Percentiles rank a stretch among this genome's conserved stretches.
Conservation (phyloP, 2,329 filamentous ascomycete species). For the Coniochaeta pulveracea region DNA sequence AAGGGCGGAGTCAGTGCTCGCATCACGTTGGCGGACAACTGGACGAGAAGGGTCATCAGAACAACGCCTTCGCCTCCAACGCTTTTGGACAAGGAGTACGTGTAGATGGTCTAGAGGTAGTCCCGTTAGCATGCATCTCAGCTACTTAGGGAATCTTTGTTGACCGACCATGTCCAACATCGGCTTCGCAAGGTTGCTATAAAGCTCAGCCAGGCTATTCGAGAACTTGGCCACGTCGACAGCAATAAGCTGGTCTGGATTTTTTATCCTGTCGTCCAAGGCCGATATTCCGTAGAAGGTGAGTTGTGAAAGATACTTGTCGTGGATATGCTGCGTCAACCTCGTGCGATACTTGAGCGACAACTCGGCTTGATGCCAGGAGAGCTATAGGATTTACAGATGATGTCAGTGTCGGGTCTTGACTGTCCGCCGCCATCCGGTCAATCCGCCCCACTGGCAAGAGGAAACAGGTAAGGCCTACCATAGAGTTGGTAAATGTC, state of each 20-base stretch:
- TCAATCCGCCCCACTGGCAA: not conserved
- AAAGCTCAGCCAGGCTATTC: slow-evolving; percentile 86
- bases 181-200: slow-evolving; percentile 93
- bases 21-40: slow-evolving; percentile 88
- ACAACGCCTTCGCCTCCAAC: slow-evolving; percentile 95
- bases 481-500: slow-evolving; percentile 98
- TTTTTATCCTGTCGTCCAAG: slow-evolving; percentile 94
- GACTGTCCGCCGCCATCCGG: no score
- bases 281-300: slow-evolving; percentile 96
- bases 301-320: slow-evolving; percentile 92
- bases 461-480: slow-evolving; percentile 30
- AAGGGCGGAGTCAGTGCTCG: slow-evolving; percentile 90
- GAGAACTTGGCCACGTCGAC: slow-evolving; percentile 96
- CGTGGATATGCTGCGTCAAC: slow-evolving; percentile 88
- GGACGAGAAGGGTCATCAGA: slow-evolving; percentile 88
- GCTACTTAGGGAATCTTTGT: not conserved
- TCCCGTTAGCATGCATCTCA: slow-evolving; percentile 12
- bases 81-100: slow-evolving; percentile 81
- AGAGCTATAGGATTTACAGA: slow-evolving; percentile 45
- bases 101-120: slow-evolving; percentile 62
- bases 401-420: no score
- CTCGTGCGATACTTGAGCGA: slow-evolving; percentile 87
- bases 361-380: slow-evolving; percentile 92
- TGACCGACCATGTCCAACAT: slow-evolving; percentile 71
- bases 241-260: slow-evolving; percentile 92